Percentiles rank a stretch among this genome's conserved stretches.
Conservation (phyloP, 805 yeast species). For the Sugiyamaella mastotermitis region DNA sequence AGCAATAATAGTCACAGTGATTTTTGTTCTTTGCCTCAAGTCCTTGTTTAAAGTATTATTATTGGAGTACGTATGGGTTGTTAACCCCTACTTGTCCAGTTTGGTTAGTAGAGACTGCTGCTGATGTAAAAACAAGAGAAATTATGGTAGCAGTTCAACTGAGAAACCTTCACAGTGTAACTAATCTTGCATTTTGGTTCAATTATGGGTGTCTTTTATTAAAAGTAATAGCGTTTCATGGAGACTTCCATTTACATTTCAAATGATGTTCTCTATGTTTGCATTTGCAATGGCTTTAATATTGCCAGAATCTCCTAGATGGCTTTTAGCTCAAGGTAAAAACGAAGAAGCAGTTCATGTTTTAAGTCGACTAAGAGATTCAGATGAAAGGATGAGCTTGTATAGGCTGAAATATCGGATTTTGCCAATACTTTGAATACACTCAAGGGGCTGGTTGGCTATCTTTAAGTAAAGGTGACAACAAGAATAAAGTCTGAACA, state of each 20-base stretch:
- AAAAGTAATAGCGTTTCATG: constrained; percentile 39
- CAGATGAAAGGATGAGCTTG: constrained; percentile 7
- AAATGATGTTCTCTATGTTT: constrained; percentile 39
- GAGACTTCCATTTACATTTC: constrained; percentile 64
- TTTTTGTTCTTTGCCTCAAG: too few species aligned
- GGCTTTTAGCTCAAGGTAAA: constrained; percentile 29
- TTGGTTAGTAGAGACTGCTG: constrained; percentile 69
- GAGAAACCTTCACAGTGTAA: constrained; percentile 37
- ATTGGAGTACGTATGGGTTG: too few species aligned
- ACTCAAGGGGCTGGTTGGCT: too few species aligned
- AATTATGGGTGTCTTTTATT: constrained; percentile 14
- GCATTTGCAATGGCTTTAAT: constrained; percentile 36
- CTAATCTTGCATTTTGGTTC: constrained; percentile 53
- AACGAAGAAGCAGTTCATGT: constrained; percentile 21
- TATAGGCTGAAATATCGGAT: constrained; percentile 8
- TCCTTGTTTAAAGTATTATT: too few species aligned
- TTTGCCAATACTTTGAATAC: constrained; percentile 6
- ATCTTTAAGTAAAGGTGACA: too few species aligned
- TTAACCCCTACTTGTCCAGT: constrained; percentile 48
- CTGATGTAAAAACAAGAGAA: constrained; percentile 70
- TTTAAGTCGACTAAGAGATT: constrained; percentile 11
- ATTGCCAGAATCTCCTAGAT: constrained; percentile 50
- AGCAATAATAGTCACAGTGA: too few species aligned
- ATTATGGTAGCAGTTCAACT: constrained; percentile 64
- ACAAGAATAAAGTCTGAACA: too few species aligned